Evolutionary conservation across 2,329 filamentous ascomycete genomes (phyloP), one percentile per base, ranked within the genome.

Genomic region (Thermochaetoides dissita): DNA sequence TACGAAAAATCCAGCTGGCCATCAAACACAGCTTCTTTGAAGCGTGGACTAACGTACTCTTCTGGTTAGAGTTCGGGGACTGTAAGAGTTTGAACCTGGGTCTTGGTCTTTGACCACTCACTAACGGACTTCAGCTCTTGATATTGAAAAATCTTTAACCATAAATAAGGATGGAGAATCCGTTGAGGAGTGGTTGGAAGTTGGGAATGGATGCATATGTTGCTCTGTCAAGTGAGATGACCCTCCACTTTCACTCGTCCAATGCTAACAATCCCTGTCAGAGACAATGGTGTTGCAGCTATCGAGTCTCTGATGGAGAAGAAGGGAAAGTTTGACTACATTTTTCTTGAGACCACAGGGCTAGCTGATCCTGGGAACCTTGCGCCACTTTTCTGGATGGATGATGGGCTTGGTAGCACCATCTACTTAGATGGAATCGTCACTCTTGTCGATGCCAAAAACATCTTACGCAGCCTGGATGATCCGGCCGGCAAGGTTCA

Each of bases 391-490:
- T 98, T 98, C 65, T 98, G 91, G 91, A 81, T 98, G 28, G 91
- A 98, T 54, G 89, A 96, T 51, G 91, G 88, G 0, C 72, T 98
- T 3, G 89, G 87, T 7, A 94, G 88, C 60, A 88, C 82, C 33
- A 95, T 98, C 54, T 98, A 94, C 60, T 75, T 98, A 0, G 91
- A 98, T 57, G 91, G 91, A 2, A 94, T 98, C 43, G 88, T 96
- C 37, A 96, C 91, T 0, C 68, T 98, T 1, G 85, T 98, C 12
- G 91, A 98, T 59, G 89, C 88, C 30, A 93, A 91, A 64, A 95
- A 96, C 54, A 83, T 98, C 17, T 60, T 93, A 4, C 78, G 72
- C 49, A 84, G 78, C 53, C 71, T 98, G 2, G 84, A 95, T 49
- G 84, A 94, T 43, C 72, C 76, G 3, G 59, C 68, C 0, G 70